Conservation (phyloP, 2,329 filamentous ascomycete species). For the Keithomyces neogunnii region DNA sequence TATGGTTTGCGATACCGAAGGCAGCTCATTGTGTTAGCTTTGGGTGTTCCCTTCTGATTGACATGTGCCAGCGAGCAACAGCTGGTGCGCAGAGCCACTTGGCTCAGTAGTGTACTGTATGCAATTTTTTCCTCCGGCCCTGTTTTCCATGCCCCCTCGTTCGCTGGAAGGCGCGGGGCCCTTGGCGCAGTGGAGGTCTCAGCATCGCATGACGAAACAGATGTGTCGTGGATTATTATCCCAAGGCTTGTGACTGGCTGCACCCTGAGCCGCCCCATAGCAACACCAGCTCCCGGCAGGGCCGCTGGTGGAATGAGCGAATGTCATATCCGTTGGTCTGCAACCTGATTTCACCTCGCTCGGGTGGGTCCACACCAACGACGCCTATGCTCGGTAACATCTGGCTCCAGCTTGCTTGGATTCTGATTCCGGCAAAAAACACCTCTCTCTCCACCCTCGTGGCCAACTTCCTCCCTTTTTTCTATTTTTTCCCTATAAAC, state of each 20-base stretch:
- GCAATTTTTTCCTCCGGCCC: constrained; percentile 3
- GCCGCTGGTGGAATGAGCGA: neutral
- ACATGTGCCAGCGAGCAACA: neutral
- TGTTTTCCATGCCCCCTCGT: constrained; percentile 1
- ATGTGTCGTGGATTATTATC: constrained; percentile 15
- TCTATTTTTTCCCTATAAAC: constrained; percentile 18
- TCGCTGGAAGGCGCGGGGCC: constrained; percentile 4
- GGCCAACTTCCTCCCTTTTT: constrained; percentile 6
- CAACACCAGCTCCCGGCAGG: neutral
- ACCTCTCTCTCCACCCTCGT: constrained; percentile 18
- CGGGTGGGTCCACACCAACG: constrained; percentile 4
- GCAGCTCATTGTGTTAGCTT: too few species aligned
- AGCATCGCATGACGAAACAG: constrained; percentile 9
- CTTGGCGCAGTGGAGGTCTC: constrained; percentile 3
- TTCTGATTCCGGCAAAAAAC: constrained; percentile 14
- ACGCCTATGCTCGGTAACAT: constrained; percentile 11
- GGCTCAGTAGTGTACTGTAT: neutral
- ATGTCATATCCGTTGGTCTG: neutral
- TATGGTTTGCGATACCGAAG: too few species aligned
- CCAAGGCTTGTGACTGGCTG: constrained; percentile 16
- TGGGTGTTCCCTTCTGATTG: neutral
- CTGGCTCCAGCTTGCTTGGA: constrained; percentile 9
- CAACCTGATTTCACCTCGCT: neutral
- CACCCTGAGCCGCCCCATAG: neutral
- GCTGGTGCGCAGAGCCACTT: neutral